Evolutionary conservation across 2,329 filamentous ascomycete genomes (phyloP).

Genomic region (Fusarium camptoceras): DNA sequence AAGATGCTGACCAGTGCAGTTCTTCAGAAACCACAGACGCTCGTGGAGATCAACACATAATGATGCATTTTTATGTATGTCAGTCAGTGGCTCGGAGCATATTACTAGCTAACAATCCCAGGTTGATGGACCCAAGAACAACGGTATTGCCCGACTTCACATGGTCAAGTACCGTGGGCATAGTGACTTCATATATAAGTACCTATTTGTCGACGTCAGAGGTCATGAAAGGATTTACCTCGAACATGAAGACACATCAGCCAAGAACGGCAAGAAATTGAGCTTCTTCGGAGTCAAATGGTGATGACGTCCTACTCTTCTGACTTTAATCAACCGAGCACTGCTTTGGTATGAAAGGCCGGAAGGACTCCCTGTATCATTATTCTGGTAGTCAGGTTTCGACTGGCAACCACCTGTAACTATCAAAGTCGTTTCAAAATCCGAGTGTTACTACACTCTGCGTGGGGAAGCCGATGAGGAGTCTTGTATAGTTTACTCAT

Average conservation of each 20-base stretch:
- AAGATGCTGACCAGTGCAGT: constrained; percentile 56
- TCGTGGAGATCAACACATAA: constrained; percentile 81
- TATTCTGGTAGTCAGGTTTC: constrained; percentile 7
- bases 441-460: not conserved
- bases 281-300: constrained; percentile 74
- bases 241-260: constrained; percentile 66
- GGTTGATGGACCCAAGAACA: constrained; percentile 81
- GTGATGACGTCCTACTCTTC: constrained; percentile 45
- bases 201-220: constrained; percentile 82
- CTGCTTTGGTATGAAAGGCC: not conserved
- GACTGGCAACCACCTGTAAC: constrained; percentile 11
- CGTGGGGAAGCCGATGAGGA: not conserved
- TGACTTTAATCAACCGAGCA: not conserved
- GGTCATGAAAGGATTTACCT: constrained; percentile 75
- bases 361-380: constrained; percentile 27
- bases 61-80: constrained; percentile 85
- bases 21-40: constrained; percentile 76
- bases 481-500: not conserved
- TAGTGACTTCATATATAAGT: constrained; percentile 79
- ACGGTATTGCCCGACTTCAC: constrained; percentile 81
- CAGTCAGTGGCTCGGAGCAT: no score
- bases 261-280: constrained; percentile 56
- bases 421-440: not conserved
- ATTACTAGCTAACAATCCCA: constrained; percentile 48
- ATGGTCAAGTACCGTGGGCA: constrained; percentile 76